phyloP scores from a whole-genome alignment of 805 yeast genomes.

The Blastobotrys americana region DNA sequence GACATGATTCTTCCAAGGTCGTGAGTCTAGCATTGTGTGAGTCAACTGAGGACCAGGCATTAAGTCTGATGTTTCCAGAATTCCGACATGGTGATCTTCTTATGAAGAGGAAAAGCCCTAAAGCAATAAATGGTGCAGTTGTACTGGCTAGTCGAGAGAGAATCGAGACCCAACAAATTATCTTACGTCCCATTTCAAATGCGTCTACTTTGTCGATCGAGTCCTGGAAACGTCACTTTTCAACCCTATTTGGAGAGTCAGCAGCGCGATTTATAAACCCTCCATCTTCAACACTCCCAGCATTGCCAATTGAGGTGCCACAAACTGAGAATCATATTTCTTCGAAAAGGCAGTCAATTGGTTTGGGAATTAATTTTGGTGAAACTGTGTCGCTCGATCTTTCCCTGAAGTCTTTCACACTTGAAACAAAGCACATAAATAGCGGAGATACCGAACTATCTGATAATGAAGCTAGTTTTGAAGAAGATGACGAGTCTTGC shows the following conservation, averaged over 20 bases:
- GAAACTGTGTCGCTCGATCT: constrained; percentile 1
- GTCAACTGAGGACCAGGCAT: not conserved
- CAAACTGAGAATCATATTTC: not conserved
- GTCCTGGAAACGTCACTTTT: constrained; percentile 1
- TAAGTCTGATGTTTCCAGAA: not conserved
- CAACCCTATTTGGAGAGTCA: not conserved
- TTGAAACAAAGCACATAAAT: too few relatives aligned
- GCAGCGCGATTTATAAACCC: not conserved
- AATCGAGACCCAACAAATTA: not conserved
- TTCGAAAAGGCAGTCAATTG: not conserved
- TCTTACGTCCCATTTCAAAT: not conserved
- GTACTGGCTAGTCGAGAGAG: constrained; percentile 8
- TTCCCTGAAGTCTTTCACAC: not conserved
- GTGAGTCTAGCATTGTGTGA: constrained; percentile 17
- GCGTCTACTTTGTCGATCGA: not conserved
- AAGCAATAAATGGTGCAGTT: not conserved
- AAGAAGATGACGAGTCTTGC: too few relatives aligned
- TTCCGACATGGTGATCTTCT: not conserved
- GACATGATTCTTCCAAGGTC: constrained; percentile 1
- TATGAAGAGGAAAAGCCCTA: not conserved
- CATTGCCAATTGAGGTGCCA: not conserved
- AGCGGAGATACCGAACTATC: not conserved
- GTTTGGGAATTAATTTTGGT: constrained; percentile 1
- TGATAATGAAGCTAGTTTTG: not conserved
- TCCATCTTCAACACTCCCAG: not conserved